Evolutionary conservation across 495 filamentous ascomycete genomes (phyloP).

Genomic region (Talaromyces proteolyticus): DNA sequence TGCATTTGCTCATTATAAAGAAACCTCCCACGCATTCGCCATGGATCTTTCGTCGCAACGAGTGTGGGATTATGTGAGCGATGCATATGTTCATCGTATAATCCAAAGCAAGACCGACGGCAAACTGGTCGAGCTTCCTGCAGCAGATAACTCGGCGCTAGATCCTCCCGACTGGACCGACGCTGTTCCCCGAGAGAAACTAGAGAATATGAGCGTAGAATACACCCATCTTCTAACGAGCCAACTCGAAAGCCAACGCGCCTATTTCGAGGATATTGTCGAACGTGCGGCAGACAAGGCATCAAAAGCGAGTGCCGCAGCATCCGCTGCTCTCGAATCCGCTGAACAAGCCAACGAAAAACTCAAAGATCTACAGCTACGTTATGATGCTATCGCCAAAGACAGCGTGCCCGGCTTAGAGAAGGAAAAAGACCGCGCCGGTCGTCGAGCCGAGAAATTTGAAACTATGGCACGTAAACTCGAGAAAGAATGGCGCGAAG

Average conservation of each 20-base stretch:
- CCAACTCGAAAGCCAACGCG: constrained; percentile 85
- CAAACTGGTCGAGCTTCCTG: constrained; percentile 77
- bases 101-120: constrained; percentile 89
- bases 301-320: constrained; percentile 59
- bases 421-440: constrained; percentile 61
- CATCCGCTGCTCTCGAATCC: constrained; percentile 53
- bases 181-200: constrained; percentile 80
- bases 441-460: constrained; percentile 62
- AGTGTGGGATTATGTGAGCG: constrained; percentile 95
- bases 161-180: constrained; percentile 50
- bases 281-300: constrained; percentile 91
- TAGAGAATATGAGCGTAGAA: constrained; percentile 87
- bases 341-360: constrained; percentile 44
- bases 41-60: constrained; percentile 90
- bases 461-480: constrained; percentile 68
- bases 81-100: constrained; percentile 92
- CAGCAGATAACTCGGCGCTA: constrained; percentile 35
- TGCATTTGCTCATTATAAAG: constrained; percentile 89
- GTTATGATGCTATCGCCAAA: constrained; percentile 48
- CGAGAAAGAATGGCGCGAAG: constrained; percentile 75
- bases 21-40: constrained; percentile 81
- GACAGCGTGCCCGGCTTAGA: constrained; percentile 63
- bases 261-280: constrained; percentile 92
- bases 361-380: constrained; percentile 46
- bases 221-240: constrained; percentile 89